Evolutionary conservation across 768 basidiomycete species (phyloP).

Genomic region (Kwoniella europaea): DNA sequence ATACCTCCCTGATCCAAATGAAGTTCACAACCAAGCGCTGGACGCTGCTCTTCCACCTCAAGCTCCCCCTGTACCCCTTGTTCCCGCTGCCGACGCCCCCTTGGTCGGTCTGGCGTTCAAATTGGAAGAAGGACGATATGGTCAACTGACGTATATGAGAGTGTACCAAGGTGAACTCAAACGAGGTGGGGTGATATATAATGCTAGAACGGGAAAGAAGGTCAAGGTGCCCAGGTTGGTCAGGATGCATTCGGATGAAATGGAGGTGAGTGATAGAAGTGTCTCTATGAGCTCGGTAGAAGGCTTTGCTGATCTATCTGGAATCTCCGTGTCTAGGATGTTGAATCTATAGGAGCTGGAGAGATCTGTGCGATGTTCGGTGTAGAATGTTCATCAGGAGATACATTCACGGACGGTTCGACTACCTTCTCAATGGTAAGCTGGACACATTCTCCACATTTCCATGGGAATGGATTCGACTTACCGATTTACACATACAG

Average conservation of each 20-base stretch:
- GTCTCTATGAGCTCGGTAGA: not conserved
- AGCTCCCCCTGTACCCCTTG: conserved; percentile 74
- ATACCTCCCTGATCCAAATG: conserved; percentile 89
- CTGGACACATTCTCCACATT: conserved; percentile 20
- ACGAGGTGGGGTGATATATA: conserved; percentile 82
- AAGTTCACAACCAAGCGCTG: conserved; percentile 77
- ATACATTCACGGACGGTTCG: conserved; percentile 94
- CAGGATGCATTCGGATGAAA: conserved; percentile 97
- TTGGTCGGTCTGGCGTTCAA: conserved; percentile 97
- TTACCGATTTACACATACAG: conserved; percentile 59
- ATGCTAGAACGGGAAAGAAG: conserved; percentile 92
- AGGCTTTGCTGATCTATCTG: not conserved
- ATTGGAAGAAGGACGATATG: conserved; percentile 94
- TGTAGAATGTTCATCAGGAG: conserved; percentile 95
- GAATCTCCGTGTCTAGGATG: conserved; percentile 65
- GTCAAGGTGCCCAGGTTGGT: conserved; percentile 96
- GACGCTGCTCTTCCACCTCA: conserved; percentile 66
- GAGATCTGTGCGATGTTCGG: conserved; percentile 99
- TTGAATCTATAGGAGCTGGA: conserved; percentile 89
- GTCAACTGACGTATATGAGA: conserved; percentile 96
- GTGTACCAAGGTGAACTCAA: conserved; percentile 95
- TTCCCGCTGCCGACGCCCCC: conserved; percentile 82
- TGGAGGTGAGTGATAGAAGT: conserved; percentile 72
- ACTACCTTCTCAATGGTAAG: conserved; percentile 89
- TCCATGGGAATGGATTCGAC: no score